A percentile compares a stretch with the other conserved stretches of the same genome.
phyloP scores from a whole-genome alignment of 352 stramenopile species.

The Globisporangium ultimum region DNA sequence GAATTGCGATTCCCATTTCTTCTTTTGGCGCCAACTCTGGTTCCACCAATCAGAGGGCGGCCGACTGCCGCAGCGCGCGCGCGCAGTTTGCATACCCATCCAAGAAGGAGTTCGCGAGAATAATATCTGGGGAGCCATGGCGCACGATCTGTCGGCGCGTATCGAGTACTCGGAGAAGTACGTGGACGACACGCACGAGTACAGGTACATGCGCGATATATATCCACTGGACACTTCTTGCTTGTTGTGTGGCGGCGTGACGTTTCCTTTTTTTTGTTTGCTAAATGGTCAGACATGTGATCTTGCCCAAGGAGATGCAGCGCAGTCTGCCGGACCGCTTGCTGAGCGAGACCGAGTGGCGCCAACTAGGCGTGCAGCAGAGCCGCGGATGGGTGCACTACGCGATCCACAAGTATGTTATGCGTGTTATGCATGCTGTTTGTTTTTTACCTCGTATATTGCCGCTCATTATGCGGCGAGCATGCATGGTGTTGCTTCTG shows the following conservation, averaged over 20 bases:
- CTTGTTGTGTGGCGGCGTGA: too few species aligned
- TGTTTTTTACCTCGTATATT: neutral
- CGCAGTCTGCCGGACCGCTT: slow-evolving; percentile 95
- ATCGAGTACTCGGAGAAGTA: slow-evolving; percentile 97
- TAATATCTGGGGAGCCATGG: slow-evolving; percentile 35
- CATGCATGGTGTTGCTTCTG: neutral
- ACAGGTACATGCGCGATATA: slow-evolving; percentile 51
- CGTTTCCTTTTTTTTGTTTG: slow-evolving; percentile 2
- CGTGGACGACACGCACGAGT: slow-evolving; percentile 92
- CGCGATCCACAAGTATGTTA: slow-evolving; percentile 95
- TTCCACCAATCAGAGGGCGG: too few species aligned
- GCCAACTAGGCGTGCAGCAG: slow-evolving; percentile 97
- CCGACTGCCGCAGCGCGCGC: too few species aligned
- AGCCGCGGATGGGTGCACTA: slow-evolving; percentile 98
- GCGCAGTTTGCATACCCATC: too few species aligned
- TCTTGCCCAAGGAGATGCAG: slow-evolving; percentile 97
- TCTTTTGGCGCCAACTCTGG: too few species aligned
- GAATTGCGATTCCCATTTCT: neutral
- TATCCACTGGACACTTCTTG: too few species aligned
- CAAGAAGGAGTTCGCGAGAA: slow-evolving; percentile 11
- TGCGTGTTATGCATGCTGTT: neutral
- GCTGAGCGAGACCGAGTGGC: slow-evolving; percentile 96
- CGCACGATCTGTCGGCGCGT: slow-evolving; percentile 82
- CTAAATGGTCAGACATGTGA: slow-evolving; percentile 81
- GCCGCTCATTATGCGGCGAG: too few species aligned